A percentile compares a stretch with the other conserved stretches of the same genome.
phyloP scores from a whole-genome alignment of 1,139 yeast species.

The Candida sp. region DNA sequence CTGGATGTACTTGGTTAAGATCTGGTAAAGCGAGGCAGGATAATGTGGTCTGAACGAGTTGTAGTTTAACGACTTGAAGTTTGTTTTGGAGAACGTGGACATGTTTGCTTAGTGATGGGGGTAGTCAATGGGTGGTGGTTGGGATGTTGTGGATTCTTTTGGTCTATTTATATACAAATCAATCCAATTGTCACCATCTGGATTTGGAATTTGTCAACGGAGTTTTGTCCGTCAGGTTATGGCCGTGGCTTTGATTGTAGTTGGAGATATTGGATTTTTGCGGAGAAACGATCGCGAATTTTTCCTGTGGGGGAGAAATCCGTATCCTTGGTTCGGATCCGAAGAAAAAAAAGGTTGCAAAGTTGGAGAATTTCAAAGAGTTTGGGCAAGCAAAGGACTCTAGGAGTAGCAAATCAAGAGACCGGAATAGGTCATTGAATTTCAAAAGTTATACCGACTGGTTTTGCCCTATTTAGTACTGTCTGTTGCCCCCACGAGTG shows the following conservation, averaged over 20 bases:
- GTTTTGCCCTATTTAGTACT: no score
- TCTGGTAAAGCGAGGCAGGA: slow-evolving; percentile 55
- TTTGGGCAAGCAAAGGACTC: no score
- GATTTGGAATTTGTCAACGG: neutral
- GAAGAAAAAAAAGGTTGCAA: no score
- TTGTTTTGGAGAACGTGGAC: slow-evolving; percentile 67
- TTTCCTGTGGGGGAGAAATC: neutral
- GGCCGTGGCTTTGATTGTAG: neutral
- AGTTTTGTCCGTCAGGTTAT: neutral
- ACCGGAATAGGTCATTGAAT: no score
- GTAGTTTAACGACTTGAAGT: slow-evolving; percentile 64
- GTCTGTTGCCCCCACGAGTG: no score
- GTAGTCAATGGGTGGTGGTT: neutral
- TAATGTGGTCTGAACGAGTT: slow-evolving; percentile 69
- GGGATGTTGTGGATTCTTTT: neutral
- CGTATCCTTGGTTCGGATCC: no score
- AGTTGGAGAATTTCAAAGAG: no score
- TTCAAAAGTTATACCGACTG: no score
- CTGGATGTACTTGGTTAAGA: slow-evolving; percentile 33
- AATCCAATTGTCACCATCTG: neutral
- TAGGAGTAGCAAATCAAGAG: no score
- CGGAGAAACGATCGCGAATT: neutral
- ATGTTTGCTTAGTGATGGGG: slow-evolving; percentile 30
- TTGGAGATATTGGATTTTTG: neutral
- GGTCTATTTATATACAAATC: neutral